Evolutionary conservation across 768 basidiomycete genomes (phyloP), one percentile per base, ranked within the genome.

Genomic region (Psilocybe subaeruginosa): DNA sequence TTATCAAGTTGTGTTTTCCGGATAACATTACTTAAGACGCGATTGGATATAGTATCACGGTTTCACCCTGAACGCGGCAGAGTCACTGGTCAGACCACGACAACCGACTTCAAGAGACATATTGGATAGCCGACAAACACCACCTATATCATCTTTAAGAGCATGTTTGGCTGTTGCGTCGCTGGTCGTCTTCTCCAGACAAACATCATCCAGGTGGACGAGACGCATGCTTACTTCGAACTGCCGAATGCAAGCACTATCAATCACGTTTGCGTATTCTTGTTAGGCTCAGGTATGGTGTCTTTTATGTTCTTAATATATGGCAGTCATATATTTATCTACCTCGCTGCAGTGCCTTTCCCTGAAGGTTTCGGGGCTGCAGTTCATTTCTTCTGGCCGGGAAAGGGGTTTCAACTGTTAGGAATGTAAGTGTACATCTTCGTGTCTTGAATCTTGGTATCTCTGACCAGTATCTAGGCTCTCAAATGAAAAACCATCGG

Each of bases 401-500:
- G 90, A 9, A 92, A 86, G 72, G 93, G 93, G 2, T 94, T 93
- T 64, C 93, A 93, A 71, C 72, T 95, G 29, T 77, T 96, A 8
- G 93, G 93, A 69, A 91, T 92, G 93, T 92, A 66, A 68, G 91
- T 76, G 39, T 8, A 6, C 35, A 11, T 60, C 3, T 52, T 46
- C 5, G 3, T 30, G 29, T n/a, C 17, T 45, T 41, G 29, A 8
- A n/a, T 45, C 47, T 47, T 39, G 14, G 17, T 39, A 49, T 56
- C 23, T 23, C 23, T 45, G 11, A 27, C n/a, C 49, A 4, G 19
- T 9, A n/a, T 43, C 16, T 64, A 95, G 93, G 87, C 80, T 96
- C 27, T 92, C 92, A 12, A 94, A 94, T 70, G 92, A 93, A 33
- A 94, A 94, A 70, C 93, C 93, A 0, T 93, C 92, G 9, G 91